phyloP scores from a whole-genome alignment of 192 early-diverging fungal genomes.

The Coemansia sp. region DNA sequence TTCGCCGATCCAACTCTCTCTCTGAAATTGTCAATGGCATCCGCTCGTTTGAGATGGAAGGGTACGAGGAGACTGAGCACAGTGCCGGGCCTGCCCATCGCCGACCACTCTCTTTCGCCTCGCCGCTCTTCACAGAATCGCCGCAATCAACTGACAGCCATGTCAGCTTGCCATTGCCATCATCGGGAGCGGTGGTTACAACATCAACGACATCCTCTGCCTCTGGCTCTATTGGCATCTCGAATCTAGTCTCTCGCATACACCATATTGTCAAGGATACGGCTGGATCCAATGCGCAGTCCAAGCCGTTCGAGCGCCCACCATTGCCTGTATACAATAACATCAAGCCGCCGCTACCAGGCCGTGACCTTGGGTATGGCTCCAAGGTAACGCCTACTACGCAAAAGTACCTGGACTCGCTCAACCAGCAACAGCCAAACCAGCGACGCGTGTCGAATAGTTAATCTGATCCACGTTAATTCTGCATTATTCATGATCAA shows the following conservation, averaged over 20 bases:
- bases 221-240: slow-evolving; percentile 19
- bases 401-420: slow-evolving; percentile 50
- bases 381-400: slow-evolving; percentile 48
- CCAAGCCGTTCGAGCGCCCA: slow-evolving; percentile 21
- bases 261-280: slow-evolving; percentile 27
- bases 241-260: slow-evolving; percentile 38
- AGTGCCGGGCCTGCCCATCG: slow-evolving; percentile 1
- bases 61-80: slow-evolving; percentile 51
- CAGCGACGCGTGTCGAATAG: background rate
- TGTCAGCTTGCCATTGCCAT: background rate
- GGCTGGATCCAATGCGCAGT: background rate
- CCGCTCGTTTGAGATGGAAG: slow-evolving; percentile 48
- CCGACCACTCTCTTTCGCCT: slow-evolving; percentile 21
- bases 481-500: background rate
- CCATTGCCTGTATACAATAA: slow-evolving; percentile 24
- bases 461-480: background rate
- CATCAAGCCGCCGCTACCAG: background rate
- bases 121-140: slow-evolving; percentile 4
- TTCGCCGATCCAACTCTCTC: slow-evolving; percentile 46
- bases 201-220: background rate
- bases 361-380: background rate
- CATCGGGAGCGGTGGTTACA: background rate
- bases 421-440: slow-evolving; percentile 9
- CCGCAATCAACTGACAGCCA: background rate
- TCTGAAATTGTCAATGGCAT: slow-evolving; percentile 50